phyloP scores from a whole-genome alignment of 352 stramenopile genomes.

The Albugo laibachii region DNA sequence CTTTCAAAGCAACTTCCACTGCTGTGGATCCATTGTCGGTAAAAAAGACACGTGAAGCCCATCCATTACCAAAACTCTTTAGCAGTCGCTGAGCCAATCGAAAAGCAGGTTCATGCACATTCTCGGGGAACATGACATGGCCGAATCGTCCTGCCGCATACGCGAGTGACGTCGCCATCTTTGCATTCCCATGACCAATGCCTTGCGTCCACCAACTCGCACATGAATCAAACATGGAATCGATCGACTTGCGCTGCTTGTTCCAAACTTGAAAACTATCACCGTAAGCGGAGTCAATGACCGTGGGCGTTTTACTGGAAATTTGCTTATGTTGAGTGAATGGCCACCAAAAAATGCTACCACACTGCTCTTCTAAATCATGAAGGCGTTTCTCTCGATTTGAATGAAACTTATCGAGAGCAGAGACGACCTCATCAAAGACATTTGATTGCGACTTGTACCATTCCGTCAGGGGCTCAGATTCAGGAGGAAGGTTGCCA shows the following conservation, averaged over 20 bases:
- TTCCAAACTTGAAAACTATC: slow-evolving; percentile 64
- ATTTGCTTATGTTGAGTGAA: slow-evolving; percentile 85
- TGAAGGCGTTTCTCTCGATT: slow-evolving; percentile 27
- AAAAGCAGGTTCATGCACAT: slow-evolving; percentile 73
- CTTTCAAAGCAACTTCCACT: slow-evolving; percentile 83
- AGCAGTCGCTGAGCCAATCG: slow-evolving; percentile 62
- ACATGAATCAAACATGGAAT: slow-evolving; percentile 74
- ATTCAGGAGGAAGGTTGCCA: slow-evolving; percentile 41
- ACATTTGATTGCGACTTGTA: slow-evolving; percentile 20
- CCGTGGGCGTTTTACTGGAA: slow-evolving; percentile 7
- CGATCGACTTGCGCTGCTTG: slow-evolving; percentile 21
- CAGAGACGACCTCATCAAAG: slow-evolving; percentile 29
- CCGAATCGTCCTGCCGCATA: slow-evolving; percentile 80
- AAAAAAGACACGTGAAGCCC: slow-evolving; percentile 80
- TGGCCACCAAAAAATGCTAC: slow-evolving; percentile 83
- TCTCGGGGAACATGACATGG: slow-evolving; percentile 85
- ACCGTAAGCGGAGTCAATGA: slow-evolving; percentile 81
- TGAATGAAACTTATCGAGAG: slow-evolving; percentile 33
- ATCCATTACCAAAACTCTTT: slow-evolving; percentile 48
- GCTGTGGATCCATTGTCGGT: slow-evolving; percentile 82
- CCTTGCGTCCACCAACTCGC: slow-evolving; percentile 88
- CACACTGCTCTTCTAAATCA: slow-evolving; percentile 28
- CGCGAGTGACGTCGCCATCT: slow-evolving; percentile 73
- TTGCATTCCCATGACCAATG: slow-evolving; percentile 75
- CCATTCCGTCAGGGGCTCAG: slow-evolving; percentile 53